Conservation (phyloP, 2,329 filamentous ascomycete genomes). For the Mollisia scopiformis region DNA sequence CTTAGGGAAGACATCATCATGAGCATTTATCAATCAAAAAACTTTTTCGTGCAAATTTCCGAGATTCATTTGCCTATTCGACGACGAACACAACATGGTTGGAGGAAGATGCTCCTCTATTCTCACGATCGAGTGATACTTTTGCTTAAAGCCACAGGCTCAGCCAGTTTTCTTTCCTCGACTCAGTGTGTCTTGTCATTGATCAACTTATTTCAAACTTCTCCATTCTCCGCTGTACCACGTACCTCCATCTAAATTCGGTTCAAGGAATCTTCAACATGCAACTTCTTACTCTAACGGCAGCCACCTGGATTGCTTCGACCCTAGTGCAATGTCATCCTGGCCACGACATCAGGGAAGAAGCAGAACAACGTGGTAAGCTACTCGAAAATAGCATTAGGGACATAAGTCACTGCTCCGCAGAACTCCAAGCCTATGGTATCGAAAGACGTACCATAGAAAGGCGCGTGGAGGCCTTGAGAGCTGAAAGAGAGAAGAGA, state of each 20-base stretch:
- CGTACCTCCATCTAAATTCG: neutral
- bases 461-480: constrained; percentile 38
- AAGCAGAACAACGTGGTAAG: constrained; percentile 37
- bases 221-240: neutral
- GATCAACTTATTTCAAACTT: neutral
- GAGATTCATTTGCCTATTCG: neutral
- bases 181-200: neutral
- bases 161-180: neutral
- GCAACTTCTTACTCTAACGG: neutral
- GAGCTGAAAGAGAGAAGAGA: constrained; percentile 38
- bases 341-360: constrained; percentile 39
- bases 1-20: neutral
- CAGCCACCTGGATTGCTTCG: neutral
- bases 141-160: neutral
- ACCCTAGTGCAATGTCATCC: constrained; percentile 39
- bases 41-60: neutral
- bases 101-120: neutral
- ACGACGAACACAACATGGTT: neutral
- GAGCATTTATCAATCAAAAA: neutral
- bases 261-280: constrained; percentile 5
- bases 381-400: constrained; percentile 38
- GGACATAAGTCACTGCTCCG: constrained; percentile 41
- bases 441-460: constrained; percentile 37
- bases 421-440: constrained; percentile 42
- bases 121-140: neutral